Evolutionary conservation across 345 rosid species (phyloP).

Genomic region (Physaria fendleri): DNA sequence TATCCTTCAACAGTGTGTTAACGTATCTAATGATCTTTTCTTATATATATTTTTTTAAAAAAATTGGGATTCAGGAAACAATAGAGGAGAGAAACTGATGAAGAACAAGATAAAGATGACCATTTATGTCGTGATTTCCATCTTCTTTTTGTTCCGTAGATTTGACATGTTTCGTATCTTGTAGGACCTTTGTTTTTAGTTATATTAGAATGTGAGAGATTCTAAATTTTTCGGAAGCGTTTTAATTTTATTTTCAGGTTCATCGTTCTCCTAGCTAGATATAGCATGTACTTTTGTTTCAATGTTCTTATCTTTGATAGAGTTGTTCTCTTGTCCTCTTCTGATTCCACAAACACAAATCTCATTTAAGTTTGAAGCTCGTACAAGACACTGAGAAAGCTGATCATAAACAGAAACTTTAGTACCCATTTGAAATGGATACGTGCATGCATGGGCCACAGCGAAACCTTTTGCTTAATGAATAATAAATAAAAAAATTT

Average conservation of each 20-base stretch:
- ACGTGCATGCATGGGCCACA: slow-evolving; percentile 26
- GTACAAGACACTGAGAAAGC: neutral
- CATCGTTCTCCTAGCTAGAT: neutral
- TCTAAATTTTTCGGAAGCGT: neutral
- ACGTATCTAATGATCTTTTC: neutral
- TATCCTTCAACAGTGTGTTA: neutral
- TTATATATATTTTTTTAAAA: neutral
- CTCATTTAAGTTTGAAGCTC: neutral
- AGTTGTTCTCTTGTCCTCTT: neutral
- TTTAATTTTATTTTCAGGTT: neutral
- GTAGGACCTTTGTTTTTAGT: slow-evolving; percentile 3
- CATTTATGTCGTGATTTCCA: neutral
- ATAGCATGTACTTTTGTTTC: slow-evolving; percentile 3
- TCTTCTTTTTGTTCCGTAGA: neutral
- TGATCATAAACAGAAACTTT: neutral
- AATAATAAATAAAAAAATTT: neutral
- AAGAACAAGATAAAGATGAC: neutral
- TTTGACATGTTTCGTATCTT: neutral
- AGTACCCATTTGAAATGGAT: slow-evolving; percentile 6
- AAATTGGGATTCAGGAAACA: slow-evolving; percentile 8
- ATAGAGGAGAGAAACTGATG: neutral
- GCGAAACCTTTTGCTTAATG: slow-evolving; percentile 13
- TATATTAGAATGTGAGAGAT: slow-evolving; percentile 10
- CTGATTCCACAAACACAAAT: neutral
- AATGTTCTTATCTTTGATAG: neutral